A percentile compares a stretch with the other conserved stretches of the same genome.
Evolutionary conservation across 2,329 filamentous ascomycete genomes (phyloP).

Genomic region (Ophiosphaerella narmari): DNA sequence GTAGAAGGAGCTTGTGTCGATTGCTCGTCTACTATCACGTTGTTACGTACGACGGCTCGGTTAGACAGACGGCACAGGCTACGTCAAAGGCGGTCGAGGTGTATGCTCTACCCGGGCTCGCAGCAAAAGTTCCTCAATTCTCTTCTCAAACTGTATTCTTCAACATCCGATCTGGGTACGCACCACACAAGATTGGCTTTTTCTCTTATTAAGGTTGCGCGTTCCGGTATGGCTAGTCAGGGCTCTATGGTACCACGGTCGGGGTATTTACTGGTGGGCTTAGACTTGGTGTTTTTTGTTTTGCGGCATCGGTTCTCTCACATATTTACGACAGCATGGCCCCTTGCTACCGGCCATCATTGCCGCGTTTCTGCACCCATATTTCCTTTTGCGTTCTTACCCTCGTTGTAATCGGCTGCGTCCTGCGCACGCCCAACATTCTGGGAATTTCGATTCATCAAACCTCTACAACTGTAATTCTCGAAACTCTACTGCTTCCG

Average conservation of each 20-base stretch:
- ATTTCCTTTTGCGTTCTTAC: conserved; percentile 40
- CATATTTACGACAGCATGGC: conserved; percentile 40
- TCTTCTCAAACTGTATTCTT: conserved; percentile 32
- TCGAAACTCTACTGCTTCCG: conserved; percentile 22
- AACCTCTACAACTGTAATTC: conserved; percentile 24
- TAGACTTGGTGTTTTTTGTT: conserved; percentile 38
- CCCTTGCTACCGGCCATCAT: conserved; percentile 33
- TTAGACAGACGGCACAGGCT: conserved; percentile 39
- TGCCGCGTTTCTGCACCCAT: conserved; percentile 29
- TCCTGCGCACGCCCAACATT: conserved; percentile 24
- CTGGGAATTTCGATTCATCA: conserved; percentile 41
- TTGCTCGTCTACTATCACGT: conserved; percentile 37
- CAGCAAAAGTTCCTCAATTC: conserved; percentile 34
- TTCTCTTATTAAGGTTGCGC: conserved; percentile 23
- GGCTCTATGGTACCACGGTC: conserved; percentile 19
- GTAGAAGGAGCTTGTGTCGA: conserved; percentile 33
- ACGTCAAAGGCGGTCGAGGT: conserved; percentile 24
- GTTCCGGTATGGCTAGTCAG: conserved; percentile 26
- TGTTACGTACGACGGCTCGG: conserved; percentile 36
- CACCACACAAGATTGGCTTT: conserved; percentile 22
- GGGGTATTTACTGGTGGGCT: conserved; percentile 20
- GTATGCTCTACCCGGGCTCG: conserved; percentile 15
- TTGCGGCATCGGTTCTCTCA: conserved; percentile 17
- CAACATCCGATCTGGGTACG: conserved; percentile 25
- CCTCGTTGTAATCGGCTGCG: conserved; percentile 46